Conservation (phyloP, 176 grass and related monocot genomes). For the Cenchrus purpureus region DNA sequence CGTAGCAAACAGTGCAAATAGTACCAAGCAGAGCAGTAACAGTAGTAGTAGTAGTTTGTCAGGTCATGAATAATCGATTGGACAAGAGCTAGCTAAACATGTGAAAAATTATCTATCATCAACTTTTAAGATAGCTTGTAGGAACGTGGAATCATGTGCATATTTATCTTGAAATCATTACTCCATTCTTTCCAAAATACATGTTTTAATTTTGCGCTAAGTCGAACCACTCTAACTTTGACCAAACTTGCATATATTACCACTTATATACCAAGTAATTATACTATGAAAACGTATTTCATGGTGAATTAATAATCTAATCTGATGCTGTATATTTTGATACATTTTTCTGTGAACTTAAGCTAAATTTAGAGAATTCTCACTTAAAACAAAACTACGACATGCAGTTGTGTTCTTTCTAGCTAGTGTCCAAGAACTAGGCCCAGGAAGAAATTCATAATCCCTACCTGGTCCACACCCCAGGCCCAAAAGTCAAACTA, state of each 20-base stretch:
- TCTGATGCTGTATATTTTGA: background rate
- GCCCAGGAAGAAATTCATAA: slow-evolving; percentile 16
- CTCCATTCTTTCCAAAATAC: background rate
- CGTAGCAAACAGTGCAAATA: background rate
- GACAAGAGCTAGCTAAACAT: background rate
- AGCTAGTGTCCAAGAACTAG: background rate
- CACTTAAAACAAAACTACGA: too few species aligned
- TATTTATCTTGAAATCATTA: background rate
- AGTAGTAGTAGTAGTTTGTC: background rate
- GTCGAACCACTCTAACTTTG: background rate
- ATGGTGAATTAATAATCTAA: background rate
- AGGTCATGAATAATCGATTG: background rate
- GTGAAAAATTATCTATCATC: background rate
- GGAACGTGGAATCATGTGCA: background rate
- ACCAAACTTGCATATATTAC: background rate
- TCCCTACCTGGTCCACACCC: background rate
- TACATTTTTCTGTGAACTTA: background rate
- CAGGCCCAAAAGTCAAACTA: background rate
- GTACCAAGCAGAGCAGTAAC: background rate
- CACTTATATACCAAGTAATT: background rate
- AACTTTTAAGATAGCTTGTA: background rate
- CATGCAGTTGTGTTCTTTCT: background rate
- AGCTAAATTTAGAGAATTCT: too few species aligned
- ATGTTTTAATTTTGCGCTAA: background rate
- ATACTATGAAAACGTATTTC: background rate